Conservation (phyloP, 805 yeast species). For the Komagataella ulmi region DNA sequence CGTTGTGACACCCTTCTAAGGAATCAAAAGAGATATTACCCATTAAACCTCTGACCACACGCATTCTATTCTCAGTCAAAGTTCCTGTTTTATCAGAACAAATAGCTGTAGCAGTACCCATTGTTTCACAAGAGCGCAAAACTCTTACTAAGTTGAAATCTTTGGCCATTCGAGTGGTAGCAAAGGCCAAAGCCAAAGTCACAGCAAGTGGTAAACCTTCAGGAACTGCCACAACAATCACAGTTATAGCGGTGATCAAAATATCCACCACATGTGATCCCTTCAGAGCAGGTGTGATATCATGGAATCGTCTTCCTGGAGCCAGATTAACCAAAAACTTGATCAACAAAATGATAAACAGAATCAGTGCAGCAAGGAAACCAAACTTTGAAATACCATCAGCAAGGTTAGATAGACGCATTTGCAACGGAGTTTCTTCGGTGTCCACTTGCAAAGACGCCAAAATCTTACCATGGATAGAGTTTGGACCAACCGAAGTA, state of each 20-base stretch:
- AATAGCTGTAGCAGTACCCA: conserved; percentile 97
- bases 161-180: conserved; percentile 95
- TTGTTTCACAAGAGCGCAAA: conserved; percentile 87
- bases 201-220: conserved; percentile 98
- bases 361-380: conserved; percentile 66
- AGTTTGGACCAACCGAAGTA: conserved; percentile 82
- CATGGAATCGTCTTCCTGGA: conserved; percentile 29
- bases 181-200: conserved; percentile 91
- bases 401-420: conserved; percentile 67
- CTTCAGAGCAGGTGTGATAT: conserved; percentile 49
- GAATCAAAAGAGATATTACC: conserved; percentile 37
- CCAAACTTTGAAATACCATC: conserved; percentile 95
- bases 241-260: conserved; percentile 80
- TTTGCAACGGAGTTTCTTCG: conserved; percentile 84
- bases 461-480: conserved; percentile 89
- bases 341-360: conserved; percentile 68
- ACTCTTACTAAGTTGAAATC: conserved; percentile 95
- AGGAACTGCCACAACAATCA: conserved; percentile 97
- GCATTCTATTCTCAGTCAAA: conserved; percentile 86
- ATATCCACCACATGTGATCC: conserved; percentile 78
- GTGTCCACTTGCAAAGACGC: conserved; percentile 59
- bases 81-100: conserved; percentile 99
- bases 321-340: conserved; percentile 58
- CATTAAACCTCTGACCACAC: conserved; percentile 66
- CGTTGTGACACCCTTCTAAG: conserved; percentile 1